Evolutionary conservation across 805 yeast species (phyloP).

Genomic region (Saccharomycopsis fodiens): DNA sequence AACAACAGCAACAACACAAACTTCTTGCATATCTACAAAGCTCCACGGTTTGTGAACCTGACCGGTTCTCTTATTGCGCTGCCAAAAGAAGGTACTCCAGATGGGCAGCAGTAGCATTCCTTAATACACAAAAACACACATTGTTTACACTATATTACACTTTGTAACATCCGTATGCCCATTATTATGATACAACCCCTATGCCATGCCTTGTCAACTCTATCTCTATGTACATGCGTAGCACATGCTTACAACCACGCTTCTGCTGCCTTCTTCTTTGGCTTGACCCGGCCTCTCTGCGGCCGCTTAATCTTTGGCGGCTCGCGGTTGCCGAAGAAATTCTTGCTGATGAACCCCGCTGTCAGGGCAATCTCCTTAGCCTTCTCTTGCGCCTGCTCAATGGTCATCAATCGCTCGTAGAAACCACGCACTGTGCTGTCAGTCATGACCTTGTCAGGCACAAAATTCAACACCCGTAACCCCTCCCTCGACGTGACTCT

Average conservation of each 20-base stretch:
- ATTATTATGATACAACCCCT: too few species aligned
- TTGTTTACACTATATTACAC: too few species aligned
- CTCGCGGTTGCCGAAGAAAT: constrained; percentile 27
- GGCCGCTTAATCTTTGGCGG: constrained; percentile 9
- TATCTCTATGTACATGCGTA: too few species aligned
- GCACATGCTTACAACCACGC: too few species aligned
- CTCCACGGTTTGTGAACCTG: neutral
- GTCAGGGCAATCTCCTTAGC: constrained; percentile 35
- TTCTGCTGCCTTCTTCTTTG: too few species aligned
- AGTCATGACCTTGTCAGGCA: constrained; percentile 53
- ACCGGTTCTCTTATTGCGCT: neutral
- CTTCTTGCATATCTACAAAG: neutral
- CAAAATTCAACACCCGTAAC: constrained; percentile 72
- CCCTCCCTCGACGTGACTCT: constrained; percentile 83
- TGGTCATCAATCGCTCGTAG: constrained; percentile 43
- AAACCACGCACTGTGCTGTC: constrained; percentile 66
- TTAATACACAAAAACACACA: too few species aligned
- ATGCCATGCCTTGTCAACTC: too few species aligned
- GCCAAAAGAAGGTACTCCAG: neutral
- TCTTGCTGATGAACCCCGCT: constrained; percentile 37
- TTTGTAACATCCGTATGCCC: too few species aligned
- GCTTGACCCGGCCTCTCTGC: neutral
- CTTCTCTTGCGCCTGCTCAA: constrained; percentile 32
- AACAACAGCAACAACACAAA: neutral
- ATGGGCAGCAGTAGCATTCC: too few species aligned